phyloP scores from a whole-genome alignment of 768 basidiomycete species.

The Cystobasidiopsis lactophilus region DNA sequence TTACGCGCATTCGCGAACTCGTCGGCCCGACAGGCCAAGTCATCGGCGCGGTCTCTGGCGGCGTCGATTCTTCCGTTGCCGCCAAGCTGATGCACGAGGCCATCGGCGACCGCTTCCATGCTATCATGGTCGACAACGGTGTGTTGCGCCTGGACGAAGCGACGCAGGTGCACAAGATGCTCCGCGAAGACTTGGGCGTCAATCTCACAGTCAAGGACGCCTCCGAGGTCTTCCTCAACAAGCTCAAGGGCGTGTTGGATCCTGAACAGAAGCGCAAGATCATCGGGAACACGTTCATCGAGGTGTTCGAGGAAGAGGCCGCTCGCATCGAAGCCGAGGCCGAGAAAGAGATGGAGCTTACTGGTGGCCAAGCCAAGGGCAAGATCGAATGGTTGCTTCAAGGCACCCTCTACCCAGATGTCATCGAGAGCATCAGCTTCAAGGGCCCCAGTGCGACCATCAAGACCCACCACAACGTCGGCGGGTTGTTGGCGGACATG shows the following conservation, averaged over 20 bases:
- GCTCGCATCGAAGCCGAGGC: constrained; percentile 62
- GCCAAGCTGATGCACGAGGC: constrained; percentile 99
- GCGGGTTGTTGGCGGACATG: constrained; percentile 88
- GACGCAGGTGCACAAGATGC: constrained; percentile 73
- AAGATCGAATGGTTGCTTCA: constrained; percentile 92
- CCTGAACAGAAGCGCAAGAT: constrained; percentile 94
- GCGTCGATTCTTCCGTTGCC: constrained; percentile 93
- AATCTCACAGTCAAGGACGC: constrained; percentile 92
- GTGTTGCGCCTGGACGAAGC: constrained; percentile 83
- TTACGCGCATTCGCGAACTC: constrained; percentile 73
- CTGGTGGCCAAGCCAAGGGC: constrained; percentile 39
- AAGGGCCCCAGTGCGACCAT: constrained; percentile 97
- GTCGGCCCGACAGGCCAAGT: constrained; percentile 87
- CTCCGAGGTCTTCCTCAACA: constrained; percentile 71
- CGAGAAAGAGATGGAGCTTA: constrained; percentile 42
- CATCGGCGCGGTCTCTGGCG: constrained; percentile 91
- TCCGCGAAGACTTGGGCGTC: constrained; percentile 77
- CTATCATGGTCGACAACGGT: constrained; percentile 99
- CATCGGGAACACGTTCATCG: constrained; percentile 96
- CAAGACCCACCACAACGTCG: constrained; percentile 99
- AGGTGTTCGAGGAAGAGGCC: constrained; percentile 90
- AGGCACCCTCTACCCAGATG: constrained; percentile 94
- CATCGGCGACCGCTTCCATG: constrained; percentile 97
- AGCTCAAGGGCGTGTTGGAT: constrained; percentile 77
- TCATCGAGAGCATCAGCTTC: constrained; percentile 98